Evolutionary conservation across 2,329 filamentous ascomycete species (phyloP), one percentile per base, ranked within the genome.

Genomic region (Exophiala aquamarina): DNA sequence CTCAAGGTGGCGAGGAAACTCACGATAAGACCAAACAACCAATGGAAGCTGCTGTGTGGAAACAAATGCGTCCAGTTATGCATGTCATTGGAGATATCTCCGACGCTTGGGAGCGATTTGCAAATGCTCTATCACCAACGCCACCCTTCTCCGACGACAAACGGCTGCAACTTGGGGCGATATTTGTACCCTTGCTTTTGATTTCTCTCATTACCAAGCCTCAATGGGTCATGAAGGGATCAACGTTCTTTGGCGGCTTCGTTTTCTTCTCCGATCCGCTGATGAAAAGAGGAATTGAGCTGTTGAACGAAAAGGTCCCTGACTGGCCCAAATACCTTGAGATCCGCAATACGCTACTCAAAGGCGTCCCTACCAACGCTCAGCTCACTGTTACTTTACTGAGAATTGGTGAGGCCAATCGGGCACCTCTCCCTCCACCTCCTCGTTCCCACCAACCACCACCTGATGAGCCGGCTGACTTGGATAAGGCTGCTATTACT

Each of bases 281-380:
- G 54, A 82, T 92, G 45, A 70, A 73, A 23, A 77, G 76, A 10
- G 79, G 74, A 2, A 62, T 89, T 3, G 65, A 67, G 10, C 78
- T 80, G 56, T 52, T 70, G 44, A 69, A 69, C 45, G 58, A 56
- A 6, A 68, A 65, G 5, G 77, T 83, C 56, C 87, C 87, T 1
- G 71, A 83, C 56, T 93, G 88, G 88, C 76, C 87, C 59, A 87
- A 85, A 57, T 72, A 89, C 5, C 72, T 92, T 13, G 83, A 90
- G 59, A 68, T 89, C 9, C 78, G 85, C 50, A 89, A 71, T 55
- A 89, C 86, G 0, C 64, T 93, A 1, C 79, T 95, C 41, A 88
- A 86, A 61, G 87, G 88, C 2, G 83, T 93, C 0, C 89, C 89
- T 1, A 95, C 89, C 2, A 93, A 94, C 62, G 87, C 88, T 3